Conservation (phyloP, 176 grass and related monocot genomes). For the Pontederia crassipes region DNA sequence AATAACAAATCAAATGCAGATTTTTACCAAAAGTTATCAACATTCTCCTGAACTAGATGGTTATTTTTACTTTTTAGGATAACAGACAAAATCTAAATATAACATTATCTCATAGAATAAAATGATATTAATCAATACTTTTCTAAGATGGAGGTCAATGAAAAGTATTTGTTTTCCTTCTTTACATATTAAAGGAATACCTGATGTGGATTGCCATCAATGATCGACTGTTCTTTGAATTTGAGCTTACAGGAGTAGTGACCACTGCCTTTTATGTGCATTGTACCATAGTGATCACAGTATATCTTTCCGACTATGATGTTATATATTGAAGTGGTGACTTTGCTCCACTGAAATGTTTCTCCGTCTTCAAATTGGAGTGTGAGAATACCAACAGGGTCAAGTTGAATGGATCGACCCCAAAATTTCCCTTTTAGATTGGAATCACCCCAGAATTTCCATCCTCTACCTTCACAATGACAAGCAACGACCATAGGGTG, state of each 20-base stretch:
- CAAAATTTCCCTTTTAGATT: constrained; percentile 99
- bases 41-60: no score
- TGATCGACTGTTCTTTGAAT: constrained; percentile 95
- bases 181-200: constrained; percentile 24
- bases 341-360: constrained; percentile 93
- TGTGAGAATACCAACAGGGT: constrained; percentile 81
- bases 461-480: constrained; percentile 83
- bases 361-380: constrained; percentile 95
- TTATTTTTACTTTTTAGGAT: no score
- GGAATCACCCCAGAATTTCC: constrained; percentile 90
- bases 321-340: constrained; percentile 98
- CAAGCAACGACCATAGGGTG: constrained; percentile 95
- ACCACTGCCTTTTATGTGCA: constrained; percentile 80
- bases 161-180: no score
- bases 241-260: constrained; percentile 94
- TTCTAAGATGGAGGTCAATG: no score
- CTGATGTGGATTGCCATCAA: constrained; percentile 89
- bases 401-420: constrained; percentile 96
- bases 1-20: no score
- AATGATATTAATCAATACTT: no score
- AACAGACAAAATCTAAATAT: no score
- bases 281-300: constrained; percentile 94
- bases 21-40: no score
- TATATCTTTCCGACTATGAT: constrained; percentile 99
- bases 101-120: no score